A percentile compares a stretch with the other conserved stretches of the same genome.
Evolutionary conservation across 2,329 filamentous ascomycete species (phyloP).

Genomic region (Ophiocordyceps unilateralis): DNA sequence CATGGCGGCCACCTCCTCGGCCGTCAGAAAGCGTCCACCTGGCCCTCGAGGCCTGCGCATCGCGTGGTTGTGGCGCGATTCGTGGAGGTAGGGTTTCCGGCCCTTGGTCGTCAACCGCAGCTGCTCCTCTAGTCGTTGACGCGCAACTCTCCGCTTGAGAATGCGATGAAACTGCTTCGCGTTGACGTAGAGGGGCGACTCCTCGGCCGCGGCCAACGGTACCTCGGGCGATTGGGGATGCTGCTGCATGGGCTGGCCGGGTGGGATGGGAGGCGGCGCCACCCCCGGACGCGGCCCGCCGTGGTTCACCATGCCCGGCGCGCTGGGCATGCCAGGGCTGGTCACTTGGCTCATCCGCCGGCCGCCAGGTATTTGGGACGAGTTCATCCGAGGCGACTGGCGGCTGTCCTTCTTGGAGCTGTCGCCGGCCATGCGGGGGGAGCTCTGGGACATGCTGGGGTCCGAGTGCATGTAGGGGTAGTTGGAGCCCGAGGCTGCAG

Average conservation of each 20-base stretch:
- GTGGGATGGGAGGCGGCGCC: constrained; percentile 40
- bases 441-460: constrained; percentile 49
- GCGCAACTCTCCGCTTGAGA: constrained; percentile 78
- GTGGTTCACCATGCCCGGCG: constrained; percentile 63
- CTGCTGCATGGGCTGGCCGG: constrained; percentile 47
- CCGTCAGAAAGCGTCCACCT: constrained; percentile 87
- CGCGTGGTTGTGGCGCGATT: constrained; percentile 93
- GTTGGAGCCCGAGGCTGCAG: constrained; percentile 70
- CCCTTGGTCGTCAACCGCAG: constrained; percentile 86
- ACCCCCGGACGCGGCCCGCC: constrained; percentile 30
- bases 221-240: constrained; percentile 67
- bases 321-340: constrained; percentile 56
- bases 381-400: constrained; percentile 61
- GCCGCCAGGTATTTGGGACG: constrained; percentile 34
- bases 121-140: constrained; percentile 86
- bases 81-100: constrained; percentile 90
- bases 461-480: constrained; percentile 61
- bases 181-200: constrained; percentile 93
- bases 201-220: constrained; percentile 55
- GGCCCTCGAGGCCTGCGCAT: constrained; percentile 91
- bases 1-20: constrained; percentile 85
- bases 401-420: constrained; percentile 58
- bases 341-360: constrained; percentile 63
- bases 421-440: constrained; percentile 58
- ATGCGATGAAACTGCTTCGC: constrained; percentile 98